A percentile compares a stretch with the other conserved stretches of the same genome.
Conservation (phyloP, 192 early-diverging fungal genomes). For the Coemansia sp. region DNA sequence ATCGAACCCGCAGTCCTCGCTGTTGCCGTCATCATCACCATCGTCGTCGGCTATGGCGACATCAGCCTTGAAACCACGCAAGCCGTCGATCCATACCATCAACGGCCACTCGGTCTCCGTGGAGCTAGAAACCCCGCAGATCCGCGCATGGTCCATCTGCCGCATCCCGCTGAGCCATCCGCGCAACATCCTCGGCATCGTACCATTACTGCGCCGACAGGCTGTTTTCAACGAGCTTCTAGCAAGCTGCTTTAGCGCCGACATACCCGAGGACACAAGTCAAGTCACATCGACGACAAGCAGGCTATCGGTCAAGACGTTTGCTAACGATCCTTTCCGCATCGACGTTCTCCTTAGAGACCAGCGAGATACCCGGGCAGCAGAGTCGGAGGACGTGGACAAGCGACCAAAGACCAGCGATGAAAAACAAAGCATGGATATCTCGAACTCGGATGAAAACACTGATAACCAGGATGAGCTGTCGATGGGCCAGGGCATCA, state of each 20-base stretch:
- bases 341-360: slow-evolving; percentile 25
- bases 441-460: neutral
- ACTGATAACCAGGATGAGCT: neutral
- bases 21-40: too few relatives aligned
- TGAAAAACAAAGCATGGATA: slow-evolving; percentile 7
- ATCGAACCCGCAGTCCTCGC: neutral
- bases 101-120: neutral
- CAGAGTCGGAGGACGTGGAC: neutral
- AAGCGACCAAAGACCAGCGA: slow-evolving; percentile 10
- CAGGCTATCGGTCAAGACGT: slow-evolving; percentile 18
- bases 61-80: neutral
- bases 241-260: slow-evolving; percentile 29
- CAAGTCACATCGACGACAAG: neutral
- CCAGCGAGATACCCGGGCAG: neutral
- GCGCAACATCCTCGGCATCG: slow-evolving; percentile 16
- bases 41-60: neutral
- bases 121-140: slow-evolving; percentile 30
- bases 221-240: slow-evolving; percentile 45
- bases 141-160: slow-evolving; percentile 41
- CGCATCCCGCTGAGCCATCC: slow-evolving; percentile 28
- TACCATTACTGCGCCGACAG: slow-evolving; percentile 40
- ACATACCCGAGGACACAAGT: too few relatives aligned
- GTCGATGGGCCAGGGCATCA: slow-evolving; percentile 16
- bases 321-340: slow-evolving; percentile 50
- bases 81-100: neutral